Evolutionary conservation across 2,329 filamentous ascomycete genomes (phyloP), one percentile per base, ranked within the genome.

Genomic region (Penicillium digitatum): DNA sequence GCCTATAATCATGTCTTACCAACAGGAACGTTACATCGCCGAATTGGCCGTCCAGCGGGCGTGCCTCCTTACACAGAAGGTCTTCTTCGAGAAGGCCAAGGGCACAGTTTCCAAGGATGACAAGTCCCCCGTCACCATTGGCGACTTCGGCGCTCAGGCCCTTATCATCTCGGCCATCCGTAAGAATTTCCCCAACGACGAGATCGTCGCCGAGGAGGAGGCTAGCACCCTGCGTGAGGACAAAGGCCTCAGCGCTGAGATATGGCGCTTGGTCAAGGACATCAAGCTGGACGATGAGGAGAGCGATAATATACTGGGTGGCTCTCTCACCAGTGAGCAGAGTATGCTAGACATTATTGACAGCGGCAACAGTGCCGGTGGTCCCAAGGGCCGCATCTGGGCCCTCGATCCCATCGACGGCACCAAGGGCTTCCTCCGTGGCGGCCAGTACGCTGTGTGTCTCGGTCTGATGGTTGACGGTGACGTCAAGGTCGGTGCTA

Each of bases 331-430:
- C 68, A 83, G 79, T 64, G 82, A 84, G 55, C 85, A 90, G 55
- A 62, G 63, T 35, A 84, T 85, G 82, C 71, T 84, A 59, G 77
- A 82, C 48, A 79, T 80, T 31, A 81, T 85, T 58, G 82, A 84
- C 63, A 74, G 77, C 60, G 82, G 82, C 31, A 75, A 76, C 58
- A 75, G 73, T 38, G 64, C 66, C 3, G 74, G 74, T 58, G 73
- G 74, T 37, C 55, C 69, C 46, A 70, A 70, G 58, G 74, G 74
- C 20, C 73, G 94, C 63, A 90, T 97, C 73, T 99, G 94, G 94
- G 89, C 93, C 38, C 86, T 99, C 54, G 94, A 99, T 74, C 94
- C 94, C 56, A 96, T 99, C 60, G 94, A 99, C 74, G 94, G 94
- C 62, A 99, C 94, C 51, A 96, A 96, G 78, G 95, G 94, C 29